phyloP scores from a whole-genome alignment of 192 early-diverging fungal species.

The Gigaspora rosea region DNA sequence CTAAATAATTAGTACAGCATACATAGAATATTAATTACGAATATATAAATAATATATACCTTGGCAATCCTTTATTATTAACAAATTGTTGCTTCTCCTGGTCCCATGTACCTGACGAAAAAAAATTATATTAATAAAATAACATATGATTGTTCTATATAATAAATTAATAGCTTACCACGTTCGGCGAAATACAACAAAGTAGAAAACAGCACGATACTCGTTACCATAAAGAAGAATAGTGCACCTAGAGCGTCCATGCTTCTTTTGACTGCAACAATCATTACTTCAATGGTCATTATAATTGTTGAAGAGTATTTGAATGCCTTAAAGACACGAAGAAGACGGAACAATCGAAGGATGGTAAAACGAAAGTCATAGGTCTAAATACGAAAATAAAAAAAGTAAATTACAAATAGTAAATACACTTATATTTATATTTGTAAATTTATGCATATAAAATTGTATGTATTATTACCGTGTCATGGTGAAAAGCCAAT shows the following conservation, averaged over 20 bases:
- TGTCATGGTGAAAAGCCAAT: constrained; percentile 62
- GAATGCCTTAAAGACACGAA: constrained; percentile 79
- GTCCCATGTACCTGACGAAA: constrained; percentile 59
- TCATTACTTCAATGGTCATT: constrained; percentile 84
- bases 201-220: constrained; percentile 72
- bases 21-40: not conserved
- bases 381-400: too few relatives aligned
- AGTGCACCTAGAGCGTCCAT: constrained; percentile 74
- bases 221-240: constrained; percentile 72
- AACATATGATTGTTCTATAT: not conserved
- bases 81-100: constrained; percentile 65
- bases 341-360: constrained; percentile 70
- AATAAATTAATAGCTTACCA: constrained; percentile 41
- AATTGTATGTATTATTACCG: too few relatives aligned
- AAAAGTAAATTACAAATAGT: too few relatives aligned
- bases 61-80: constrained; percentile 65
- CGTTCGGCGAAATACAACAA: constrained; percentile 83
- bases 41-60: constrained; percentile 35
- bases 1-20: not conserved
- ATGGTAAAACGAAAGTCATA: constrained; percentile 85
- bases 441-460: too few relatives aligned
- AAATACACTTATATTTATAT: too few relatives aligned
- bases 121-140: not conserved
- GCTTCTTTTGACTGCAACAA: constrained; percentile 73
- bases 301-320: constrained; percentile 80